Percentiles rank a stretch among this genome's conserved stretches.
Conservation (phyloP, 176 grass and related monocot genomes). For the Rhynchospora tenuis region DNA sequence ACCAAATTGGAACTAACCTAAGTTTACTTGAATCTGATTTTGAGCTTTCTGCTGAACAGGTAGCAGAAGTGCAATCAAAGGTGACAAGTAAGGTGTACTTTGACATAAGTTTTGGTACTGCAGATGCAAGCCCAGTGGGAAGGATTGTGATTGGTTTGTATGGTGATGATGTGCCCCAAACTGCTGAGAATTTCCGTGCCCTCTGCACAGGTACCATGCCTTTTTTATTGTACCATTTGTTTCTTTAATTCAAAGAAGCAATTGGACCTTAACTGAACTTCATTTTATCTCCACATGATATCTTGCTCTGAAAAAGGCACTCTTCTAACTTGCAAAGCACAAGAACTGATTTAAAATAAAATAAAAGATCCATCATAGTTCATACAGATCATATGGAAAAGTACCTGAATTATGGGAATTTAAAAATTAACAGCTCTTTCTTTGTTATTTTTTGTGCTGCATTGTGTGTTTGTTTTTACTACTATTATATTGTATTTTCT, state of each 20-base stretch:
- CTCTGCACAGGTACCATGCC: conserved; percentile 62
- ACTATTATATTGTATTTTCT: neutral
- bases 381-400: neutral
- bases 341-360: neutral
- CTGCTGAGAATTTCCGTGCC: conserved; percentile 80
- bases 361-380: neutral
- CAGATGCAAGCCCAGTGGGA: conserved; percentile 55
- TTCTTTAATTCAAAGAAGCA: neutral
- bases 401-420: neutral
- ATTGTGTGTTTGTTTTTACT: neutral
- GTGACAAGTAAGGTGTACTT: conserved; percentile 96
- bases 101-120: conserved; percentile 82
- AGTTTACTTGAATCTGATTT: conserved; percentile 1
- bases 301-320: neutral
- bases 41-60: conserved; percentile 32
- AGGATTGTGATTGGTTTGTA: conserved; percentile 84
- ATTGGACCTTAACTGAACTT: neutral
- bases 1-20: neutral
- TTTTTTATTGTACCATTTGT: neutral
- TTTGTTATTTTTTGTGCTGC: neutral
- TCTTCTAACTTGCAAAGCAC: neutral
- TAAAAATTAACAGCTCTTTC: neutral
- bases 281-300: neutral
- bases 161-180: conserved; percentile 85
- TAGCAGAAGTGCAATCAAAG: conserved; percentile 63